Conservation (phyloP, 1,139 yeast genomes). For the Lodderomyces metapsilosis region DNA sequence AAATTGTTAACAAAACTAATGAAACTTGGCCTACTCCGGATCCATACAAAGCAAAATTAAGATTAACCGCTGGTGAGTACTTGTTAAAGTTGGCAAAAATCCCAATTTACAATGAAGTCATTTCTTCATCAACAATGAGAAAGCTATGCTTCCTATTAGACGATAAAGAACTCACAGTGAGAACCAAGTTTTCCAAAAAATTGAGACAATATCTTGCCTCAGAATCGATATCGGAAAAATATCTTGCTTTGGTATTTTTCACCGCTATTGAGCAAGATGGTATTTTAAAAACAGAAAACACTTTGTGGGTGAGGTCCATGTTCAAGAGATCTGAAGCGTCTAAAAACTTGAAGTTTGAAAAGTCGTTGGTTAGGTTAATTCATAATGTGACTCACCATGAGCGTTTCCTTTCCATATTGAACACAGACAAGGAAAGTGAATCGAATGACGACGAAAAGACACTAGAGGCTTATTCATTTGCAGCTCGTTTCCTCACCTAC, state of each 20-base stretch:
- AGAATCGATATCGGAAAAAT: slow-evolving; percentile 60
- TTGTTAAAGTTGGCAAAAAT: slow-evolving; percentile 63
- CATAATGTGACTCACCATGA: slow-evolving; percentile 77
- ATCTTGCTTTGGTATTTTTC: slow-evolving; percentile 66
- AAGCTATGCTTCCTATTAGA: slow-evolving; percentile 61
- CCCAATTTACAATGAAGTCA: slow-evolving; percentile 50
- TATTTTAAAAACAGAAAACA: slow-evolving; percentile 47
- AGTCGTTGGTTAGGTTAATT: slow-evolving; percentile 62
- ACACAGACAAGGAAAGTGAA: slow-evolving; percentile 17
- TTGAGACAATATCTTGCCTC: slow-evolving; percentile 54
- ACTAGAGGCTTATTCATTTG: slow-evolving; percentile 47
- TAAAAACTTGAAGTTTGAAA: slow-evolving; percentile 54
- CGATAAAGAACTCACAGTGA: slow-evolving; percentile 61
- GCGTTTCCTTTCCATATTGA: slow-evolving; percentile 51
- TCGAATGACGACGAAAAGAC: slow-evolving; percentile 13
- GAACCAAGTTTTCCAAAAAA: slow-evolving; percentile 50
- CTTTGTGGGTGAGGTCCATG: slow-evolving; percentile 74
- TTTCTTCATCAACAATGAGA: slow-evolving; percentile 52
- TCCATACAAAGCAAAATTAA: slow-evolving; percentile 55
- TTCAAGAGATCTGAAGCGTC: slow-evolving; percentile 44
- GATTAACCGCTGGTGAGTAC: slow-evolving; percentile 67
- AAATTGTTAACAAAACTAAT: slow-evolving; percentile 53
- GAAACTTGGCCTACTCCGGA: slow-evolving; percentile 63
- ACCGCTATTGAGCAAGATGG: slow-evolving; percentile 72
- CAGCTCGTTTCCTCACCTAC: slow-evolving; percentile 57